phyloP scores from a whole-genome alignment of 441 rosid species.

The Kokia cookei region DNA sequence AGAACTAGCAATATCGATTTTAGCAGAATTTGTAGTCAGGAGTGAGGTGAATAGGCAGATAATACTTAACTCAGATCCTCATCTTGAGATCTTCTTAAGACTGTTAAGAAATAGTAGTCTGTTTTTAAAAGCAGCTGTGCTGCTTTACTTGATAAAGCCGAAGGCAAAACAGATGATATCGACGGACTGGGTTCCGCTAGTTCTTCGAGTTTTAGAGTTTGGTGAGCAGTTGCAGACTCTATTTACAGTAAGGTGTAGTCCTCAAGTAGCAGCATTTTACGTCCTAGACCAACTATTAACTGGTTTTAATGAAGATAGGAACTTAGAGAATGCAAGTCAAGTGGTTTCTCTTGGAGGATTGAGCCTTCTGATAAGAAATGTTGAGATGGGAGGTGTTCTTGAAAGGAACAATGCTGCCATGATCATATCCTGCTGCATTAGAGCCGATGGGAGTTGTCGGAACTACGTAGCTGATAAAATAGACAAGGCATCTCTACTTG shows the following conservation, averaged over 20 bases:
- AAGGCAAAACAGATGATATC: conserved; percentile 65
- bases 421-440: conserved; percentile 40
- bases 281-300: conserved; percentile 47
- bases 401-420: conserved; percentile 37
- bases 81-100: conserved; percentile 41
- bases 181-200: conserved; percentile 45
- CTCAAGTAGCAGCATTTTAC: conserved; percentile 53
- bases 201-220: conserved; percentile 56
- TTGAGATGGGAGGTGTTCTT: conserved; percentile 23
- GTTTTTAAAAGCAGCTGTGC: conserved; percentile 50
- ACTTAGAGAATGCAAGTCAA: conserved; percentile 53
- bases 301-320: conserved; percentile 53
- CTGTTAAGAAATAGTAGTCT: conserved; percentile 43
- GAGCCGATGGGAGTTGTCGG: conserved; percentile 38
- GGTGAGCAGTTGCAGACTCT: conserved; percentile 53
- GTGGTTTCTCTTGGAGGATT: conserved; percentile 53
- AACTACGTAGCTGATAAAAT: conserved; percentile 42
- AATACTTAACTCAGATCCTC: conserved; percentile 41
- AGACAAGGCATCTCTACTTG: conserved; percentile 38
- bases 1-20: conserved; percentile 41
- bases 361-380: conserved; percentile 27
- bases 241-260: conserved; percentile 41
- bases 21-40: conserved; percentile 37
- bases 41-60: conserved; percentile 27
- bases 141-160: conserved; percentile 52